Base-by-base conservation (phyloP, 2,329 filamentous ascomycete species). In the Cercospora zeina region DNA sequence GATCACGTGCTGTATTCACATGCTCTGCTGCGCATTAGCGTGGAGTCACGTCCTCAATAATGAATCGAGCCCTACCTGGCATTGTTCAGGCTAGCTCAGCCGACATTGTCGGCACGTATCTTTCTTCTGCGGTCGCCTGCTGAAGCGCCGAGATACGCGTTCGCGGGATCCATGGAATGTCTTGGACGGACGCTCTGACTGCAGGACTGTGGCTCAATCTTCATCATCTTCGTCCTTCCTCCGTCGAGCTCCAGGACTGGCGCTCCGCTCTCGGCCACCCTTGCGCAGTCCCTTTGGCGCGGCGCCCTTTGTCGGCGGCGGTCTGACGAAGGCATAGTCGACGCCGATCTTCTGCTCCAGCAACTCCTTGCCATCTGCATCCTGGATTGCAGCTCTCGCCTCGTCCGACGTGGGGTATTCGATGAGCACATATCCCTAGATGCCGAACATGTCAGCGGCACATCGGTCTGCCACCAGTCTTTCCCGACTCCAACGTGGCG, bases 241-340 rank as follows among this genome's bases (percentile, higher is more conserved):
- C 61, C 70, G 58, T 60, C 70, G 75, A 49, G 73, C 74, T 9
- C 75, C 78, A 8, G 78, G 78, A 65, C 78, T 80, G 59, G 77
- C 72, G 68, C 78, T 80, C 58, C 79, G 73, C 24, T 74, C 73
- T 62, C 77, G 74, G 19, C 71, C 72, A 7, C 72, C 65, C 70
- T 70, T 68, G 27, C 68, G 68, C 67, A 72, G 67, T 13, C 61
- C 72, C 69, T 69, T 73, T 5, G 63, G 69, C 30, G 62, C 47
- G 3, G 63, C 34, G 58, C 45, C 64, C 73, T 87, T 87, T 60
- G 80, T 83, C 16, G 87, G 89, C 14, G 90, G 90, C 61, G 90
- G 90, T 54, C 90, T 81, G 62, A 95, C 90, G 74, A 95, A 95
- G 1, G 90, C 91, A 77, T 92, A 95, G 78, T 95, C 90, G 64